phyloP scores from a whole-genome alignment of 1,284 basidiomycete species.

The Exobasidium cylindrosporum region DNA sequence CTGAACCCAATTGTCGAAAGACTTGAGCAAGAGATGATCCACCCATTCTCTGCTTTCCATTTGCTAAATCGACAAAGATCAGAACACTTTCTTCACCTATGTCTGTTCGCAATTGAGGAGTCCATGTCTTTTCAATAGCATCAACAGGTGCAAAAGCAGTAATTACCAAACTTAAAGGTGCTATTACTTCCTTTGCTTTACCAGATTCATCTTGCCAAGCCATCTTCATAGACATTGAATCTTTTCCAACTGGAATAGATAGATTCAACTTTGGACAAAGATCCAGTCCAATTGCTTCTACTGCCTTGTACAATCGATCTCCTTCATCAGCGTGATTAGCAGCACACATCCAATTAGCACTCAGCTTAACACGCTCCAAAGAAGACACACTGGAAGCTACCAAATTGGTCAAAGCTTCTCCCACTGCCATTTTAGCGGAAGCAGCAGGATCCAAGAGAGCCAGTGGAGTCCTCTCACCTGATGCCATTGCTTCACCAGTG shows the following conservation, averaged over 20 bases:
- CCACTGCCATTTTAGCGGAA: conserved; percentile 92
- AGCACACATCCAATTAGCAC: conserved; percentile 99
- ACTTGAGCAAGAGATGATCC: conserved; percentile 95
- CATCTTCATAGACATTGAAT: conserved; percentile 99
- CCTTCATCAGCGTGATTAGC: conserved; percentile 88
- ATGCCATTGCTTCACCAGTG: conserved; percentile 89
- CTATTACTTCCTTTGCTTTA: conserved; percentile 72
- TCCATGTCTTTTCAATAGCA: conserved; percentile 82
- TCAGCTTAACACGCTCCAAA: conserved; percentile 79
- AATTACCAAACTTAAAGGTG: conserved; percentile 86
- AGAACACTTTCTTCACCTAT: conserved; percentile 64
- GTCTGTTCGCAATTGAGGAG: conserved; percentile 73
- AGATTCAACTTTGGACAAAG: conserved; percentile 91
- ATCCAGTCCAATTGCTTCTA: conserved; percentile 86
- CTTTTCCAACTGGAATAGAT: conserved; percentile 95
- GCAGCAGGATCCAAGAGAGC: conserved; percentile 83
- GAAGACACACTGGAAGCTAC: conserved; percentile 74
- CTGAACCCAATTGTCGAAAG: conserved; percentile 85
- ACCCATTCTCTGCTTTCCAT: conserved; percentile 79
- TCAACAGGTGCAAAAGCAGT: conserved; percentile 90
- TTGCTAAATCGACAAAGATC: conserved; percentile 84
- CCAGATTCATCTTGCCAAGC: conserved; percentile 67
- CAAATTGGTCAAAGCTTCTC: conserved; percentile 88
- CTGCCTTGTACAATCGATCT: conserved; percentile 84
- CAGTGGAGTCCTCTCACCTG: conserved; percentile 92